Base-by-base conservation (phyloP, 345 rosid genomes). In the Gossypium australe region DNA sequence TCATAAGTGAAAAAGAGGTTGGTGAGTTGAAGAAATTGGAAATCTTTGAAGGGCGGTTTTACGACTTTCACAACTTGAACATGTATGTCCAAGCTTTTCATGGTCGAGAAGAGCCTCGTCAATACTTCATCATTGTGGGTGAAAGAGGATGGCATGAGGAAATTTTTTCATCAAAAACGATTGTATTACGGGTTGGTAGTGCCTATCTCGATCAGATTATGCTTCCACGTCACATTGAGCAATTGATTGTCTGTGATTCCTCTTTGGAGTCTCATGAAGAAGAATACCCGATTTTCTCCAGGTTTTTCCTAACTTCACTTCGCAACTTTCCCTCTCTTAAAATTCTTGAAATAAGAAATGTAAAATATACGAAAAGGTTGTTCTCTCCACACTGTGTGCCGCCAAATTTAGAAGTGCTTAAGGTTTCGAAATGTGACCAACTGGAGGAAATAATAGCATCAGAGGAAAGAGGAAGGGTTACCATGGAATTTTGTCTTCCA, bases 261-360 rank as follows among this genome's bases (percentile, higher is more conserved):
- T 0, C 0, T 3, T 2, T 0, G 0, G 3, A 0, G 0, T 3
- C 0, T 3, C 0, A 3, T 29, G 4, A 29, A 3, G 60, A 8
- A 55, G 59, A 18, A 6, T 0, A 8, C 11, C 2, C 4, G 3
- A 3, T 53, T 8, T n/a, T 53, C 7, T 17, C 11, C 58, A n/a
- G 60, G 12, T 56, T 18, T 18, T 0, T 56, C 60, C 20, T 8
- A 1, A 1, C 0, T 4, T 1, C 20, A n/a, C 22, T n/a, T 0
- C 1, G 0, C 58, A 17, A 3, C 10, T 18, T 20, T 9, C 1
- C 22, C 13, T 18, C 27, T 56, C 60, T 56, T 56, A 56, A 0
- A 20, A 0, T 0, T 2, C 12, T 56, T 20, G 0, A 0, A 2
- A 20, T 56, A 56, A 0, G 2, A 0, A 1, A 2, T 2, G 0